Conservation (phyloP, 176 grass and related monocot species). For the Phyllostachys edulis region DNA sequence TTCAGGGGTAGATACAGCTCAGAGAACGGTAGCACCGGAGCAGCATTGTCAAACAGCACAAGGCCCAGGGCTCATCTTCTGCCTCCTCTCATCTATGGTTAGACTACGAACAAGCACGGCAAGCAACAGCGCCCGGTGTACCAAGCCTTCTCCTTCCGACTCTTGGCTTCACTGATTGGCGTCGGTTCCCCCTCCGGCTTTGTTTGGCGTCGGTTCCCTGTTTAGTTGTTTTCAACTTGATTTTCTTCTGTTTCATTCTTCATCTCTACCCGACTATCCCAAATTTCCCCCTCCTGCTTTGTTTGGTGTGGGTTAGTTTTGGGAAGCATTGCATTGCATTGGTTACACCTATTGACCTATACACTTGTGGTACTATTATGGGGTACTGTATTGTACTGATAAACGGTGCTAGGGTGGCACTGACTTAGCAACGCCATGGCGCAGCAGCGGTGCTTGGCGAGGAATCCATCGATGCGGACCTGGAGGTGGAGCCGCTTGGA, state of each 20-base stretch:
- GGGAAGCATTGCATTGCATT: neutral
- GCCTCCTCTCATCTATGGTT: constrained; percentile 52
- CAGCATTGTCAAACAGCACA: constrained; percentile 49
- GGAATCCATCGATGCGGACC: too few relatives aligned
- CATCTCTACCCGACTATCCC: neutral
- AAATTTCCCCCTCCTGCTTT: neutral
- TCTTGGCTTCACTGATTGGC: constrained; percentile 36
- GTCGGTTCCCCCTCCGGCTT: neutral
- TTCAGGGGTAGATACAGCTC: constrained; percentile 40
- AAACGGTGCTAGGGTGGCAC: constrained; percentile 55
- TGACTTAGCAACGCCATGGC: too few relatives aligned
- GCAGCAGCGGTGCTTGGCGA: too few relatives aligned
- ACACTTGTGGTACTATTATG: neutral
- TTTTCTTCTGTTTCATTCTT: neutral
- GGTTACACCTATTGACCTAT: neutral
- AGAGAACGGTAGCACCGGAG: neutral
- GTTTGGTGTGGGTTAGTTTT: neutral
- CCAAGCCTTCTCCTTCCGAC: constrained; percentile 51
- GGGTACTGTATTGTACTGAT: constrained; percentile 18
- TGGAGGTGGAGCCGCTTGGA: too few relatives aligned
- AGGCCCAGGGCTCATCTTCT: constrained; percentile 51
- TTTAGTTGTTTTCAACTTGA: neutral
- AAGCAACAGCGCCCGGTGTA: constrained; percentile 66
- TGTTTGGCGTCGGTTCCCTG: neutral
- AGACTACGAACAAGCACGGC: constrained; percentile 51